Evolutionary conservation across 2,329 filamentous ascomycete species (phyloP), one percentile per base, ranked within the genome.

Genomic region (Scytalidium lignicola): DNA sequence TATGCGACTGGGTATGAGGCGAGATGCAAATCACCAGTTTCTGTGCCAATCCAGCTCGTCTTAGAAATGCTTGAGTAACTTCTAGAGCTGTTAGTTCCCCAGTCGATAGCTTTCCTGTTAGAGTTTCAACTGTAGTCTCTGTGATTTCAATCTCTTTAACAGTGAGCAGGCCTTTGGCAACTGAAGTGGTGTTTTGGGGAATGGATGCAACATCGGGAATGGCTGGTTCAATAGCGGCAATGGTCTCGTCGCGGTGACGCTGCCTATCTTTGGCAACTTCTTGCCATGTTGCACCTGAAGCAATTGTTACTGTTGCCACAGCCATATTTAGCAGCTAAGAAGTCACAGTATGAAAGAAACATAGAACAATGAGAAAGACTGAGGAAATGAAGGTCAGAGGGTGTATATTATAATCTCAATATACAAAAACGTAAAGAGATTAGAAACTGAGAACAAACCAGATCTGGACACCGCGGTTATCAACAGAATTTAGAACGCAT

Each of bases 21-120:
- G 46, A 3, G 22, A 41, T 15, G n/a, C 10, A 40, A 51, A 52
- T 43, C 52, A 73, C 70, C 43, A 77, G 63, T 55, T 69, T 71
- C 52, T 78, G 74, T 1, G 78, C 78, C 18, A 82, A 60, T 3
- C 62, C 76, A 21, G 79, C 79, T 39, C 79, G 67, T 41, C 75
- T 67, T 41, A 82, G 63, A 59, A 82, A 83, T 1, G 78, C 79
- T 26, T 67, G 71, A 2, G 69, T 71, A 8, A 82, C 74, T 15
- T 67, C 61, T 1, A 65, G 65, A 26, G 71, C 67, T 10, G 66
- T 72, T 18, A 76, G 56, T 46, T 70, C 63, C 7, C 72, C 71
- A 6, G 63, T 66, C 5, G 73, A 68, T 29, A 82, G 65, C 17
- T 60, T 54, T 1, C 72, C 57, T 1, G 80, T 66, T 1, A 82